Conservation (phyloP, 2,329 filamentous ascomycete genomes). For the Scedosporium aurantiacum region DNA sequence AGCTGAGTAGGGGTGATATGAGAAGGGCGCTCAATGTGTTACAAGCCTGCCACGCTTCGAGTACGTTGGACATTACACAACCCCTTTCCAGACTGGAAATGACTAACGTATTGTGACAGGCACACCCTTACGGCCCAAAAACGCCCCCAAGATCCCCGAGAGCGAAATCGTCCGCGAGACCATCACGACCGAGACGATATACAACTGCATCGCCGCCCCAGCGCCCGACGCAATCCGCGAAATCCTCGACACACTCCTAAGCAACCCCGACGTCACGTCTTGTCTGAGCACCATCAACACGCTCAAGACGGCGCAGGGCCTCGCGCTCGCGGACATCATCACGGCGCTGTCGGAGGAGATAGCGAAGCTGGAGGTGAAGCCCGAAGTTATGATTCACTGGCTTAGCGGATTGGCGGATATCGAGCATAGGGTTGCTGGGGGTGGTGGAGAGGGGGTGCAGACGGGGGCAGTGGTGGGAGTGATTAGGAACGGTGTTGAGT, state of each 20-base stretch:
- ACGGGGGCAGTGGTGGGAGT: slow-evolving; percentile 89
- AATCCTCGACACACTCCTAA: slow-evolving; percentile 74
- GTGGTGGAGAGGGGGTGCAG: slow-evolving; percentile 78
- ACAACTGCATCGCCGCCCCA: slow-evolving; percentile 92
- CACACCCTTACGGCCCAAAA: slow-evolving; percentile 53
- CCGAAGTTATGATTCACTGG: slow-evolving; percentile 85
- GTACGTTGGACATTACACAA: slow-evolving; percentile 32
- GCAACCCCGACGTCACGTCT: slow-evolving; percentile 76
- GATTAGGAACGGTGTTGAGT: slow-evolving; percentile 73
- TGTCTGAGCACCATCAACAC: slow-evolving; percentile 82
- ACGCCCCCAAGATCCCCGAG: slow-evolving; percentile 47
- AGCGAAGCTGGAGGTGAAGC: slow-evolving; percentile 67
- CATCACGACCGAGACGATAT: slow-evolving; percentile 87
- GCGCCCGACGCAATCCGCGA: slow-evolving; percentile 78
- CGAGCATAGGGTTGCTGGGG: slow-evolving; percentile 81
- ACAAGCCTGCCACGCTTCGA: slow-evolving; percentile 92
- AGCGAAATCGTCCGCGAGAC: slow-evolving; percentile 61
- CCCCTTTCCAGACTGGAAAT: no score
- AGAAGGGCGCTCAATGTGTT: slow-evolving; percentile 86
- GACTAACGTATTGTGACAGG: slow-evolving; percentile 27
- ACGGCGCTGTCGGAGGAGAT: slow-evolving; percentile 78
- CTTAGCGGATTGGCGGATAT: slow-evolving; percentile 83
- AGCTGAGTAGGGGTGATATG: slow-evolving; percentile 92
- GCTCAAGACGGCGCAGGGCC: slow-evolving; percentile 72
- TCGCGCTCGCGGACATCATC: slow-evolving; percentile 89